phyloP scores from a whole-genome alignment of 2,329 filamentous ascomycete genomes.

The Botrytis elliptica region DNA sequence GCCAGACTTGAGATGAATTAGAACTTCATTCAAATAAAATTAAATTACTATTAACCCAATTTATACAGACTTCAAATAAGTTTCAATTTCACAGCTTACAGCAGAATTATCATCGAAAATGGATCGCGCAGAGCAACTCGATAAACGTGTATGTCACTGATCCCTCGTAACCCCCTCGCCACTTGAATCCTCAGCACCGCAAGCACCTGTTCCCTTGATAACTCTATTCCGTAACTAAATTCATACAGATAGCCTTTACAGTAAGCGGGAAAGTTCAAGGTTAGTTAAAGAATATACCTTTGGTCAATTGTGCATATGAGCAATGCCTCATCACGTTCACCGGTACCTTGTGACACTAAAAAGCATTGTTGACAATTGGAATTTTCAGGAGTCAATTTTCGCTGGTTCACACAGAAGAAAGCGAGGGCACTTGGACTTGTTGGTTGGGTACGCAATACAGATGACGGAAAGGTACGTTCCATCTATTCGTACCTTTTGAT shows the following conservation, averaged over 20 bases:
- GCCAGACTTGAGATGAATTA: neutral
- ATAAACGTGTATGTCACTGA: neutral
- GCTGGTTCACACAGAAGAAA: slow-evolving; percentile 53
- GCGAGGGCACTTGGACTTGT: slow-evolving; percentile 53
- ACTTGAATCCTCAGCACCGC: neutral
- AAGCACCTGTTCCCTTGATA: neutral
- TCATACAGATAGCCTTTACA: slow-evolving; percentile 9
- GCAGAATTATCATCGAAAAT: neutral
- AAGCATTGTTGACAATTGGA: neutral
- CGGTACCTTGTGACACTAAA: neutral
- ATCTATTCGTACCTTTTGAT: neutral
- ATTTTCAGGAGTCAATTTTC: slow-evolving; percentile 6
- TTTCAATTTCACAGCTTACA: neutral
- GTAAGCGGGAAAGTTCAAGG: slow-evolving; percentile 14
- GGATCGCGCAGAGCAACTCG: neutral
- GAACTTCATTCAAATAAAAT: neutral
- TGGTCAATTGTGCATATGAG: fast-evolving
- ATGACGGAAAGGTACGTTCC: slow-evolving; percentile 51
- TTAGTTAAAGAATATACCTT: neutral
- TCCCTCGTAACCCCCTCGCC: neutral
- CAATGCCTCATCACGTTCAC: neutral
- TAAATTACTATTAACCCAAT: neutral
- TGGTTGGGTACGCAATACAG: slow-evolving; percentile 62
- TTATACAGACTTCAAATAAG: neutral
- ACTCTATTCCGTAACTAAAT: neutral